phyloP scores from a whole-genome alignment of 2,329 filamentous ascomycete genomes.

The Alternaria incomplexa region DNA sequence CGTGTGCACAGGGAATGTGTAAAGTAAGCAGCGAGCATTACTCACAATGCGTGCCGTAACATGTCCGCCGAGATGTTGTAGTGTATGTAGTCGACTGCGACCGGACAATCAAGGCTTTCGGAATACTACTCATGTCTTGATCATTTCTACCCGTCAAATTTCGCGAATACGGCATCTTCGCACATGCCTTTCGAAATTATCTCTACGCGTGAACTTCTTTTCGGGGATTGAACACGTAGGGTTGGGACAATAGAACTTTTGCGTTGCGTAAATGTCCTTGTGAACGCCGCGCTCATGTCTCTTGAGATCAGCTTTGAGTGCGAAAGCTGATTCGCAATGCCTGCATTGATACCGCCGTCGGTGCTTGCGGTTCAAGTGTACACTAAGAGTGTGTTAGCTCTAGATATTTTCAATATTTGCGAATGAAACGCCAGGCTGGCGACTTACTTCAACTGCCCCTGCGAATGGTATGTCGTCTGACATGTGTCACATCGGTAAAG shows the following conservation, averaged over 20 bases:
- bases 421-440: neutral
- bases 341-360: constrained; percentile 15
- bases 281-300: constrained; percentile 18
- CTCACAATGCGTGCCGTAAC: constrained; percentile 26
- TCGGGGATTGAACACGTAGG: constrained; percentile 7
- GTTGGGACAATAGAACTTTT: constrained; percentile 16
- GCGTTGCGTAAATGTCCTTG: neutral
- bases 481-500: neutral
- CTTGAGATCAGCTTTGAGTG: constrained; percentile 19
- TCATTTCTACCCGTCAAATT: neutral
- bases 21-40: constrained; percentile 34
- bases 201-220: constrained; percentile 14
- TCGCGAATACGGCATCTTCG: constrained; percentile 4
- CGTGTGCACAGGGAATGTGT: constrained; percentile 37
- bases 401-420: neutral
- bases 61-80: neutral
- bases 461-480: constrained; percentile 1
- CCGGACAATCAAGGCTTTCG: neutral
- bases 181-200: constrained; percentile 21
- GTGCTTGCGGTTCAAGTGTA: constrained; percentile 23
- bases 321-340: constrained; percentile 10
- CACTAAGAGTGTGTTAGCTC: neutral
- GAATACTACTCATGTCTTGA: neutral
- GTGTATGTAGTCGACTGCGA: neutral
- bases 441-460: constrained; percentile 16